phyloP scores from a whole-genome alignment of 352 stramenopile species.

The Pythium periplocum region DNA sequence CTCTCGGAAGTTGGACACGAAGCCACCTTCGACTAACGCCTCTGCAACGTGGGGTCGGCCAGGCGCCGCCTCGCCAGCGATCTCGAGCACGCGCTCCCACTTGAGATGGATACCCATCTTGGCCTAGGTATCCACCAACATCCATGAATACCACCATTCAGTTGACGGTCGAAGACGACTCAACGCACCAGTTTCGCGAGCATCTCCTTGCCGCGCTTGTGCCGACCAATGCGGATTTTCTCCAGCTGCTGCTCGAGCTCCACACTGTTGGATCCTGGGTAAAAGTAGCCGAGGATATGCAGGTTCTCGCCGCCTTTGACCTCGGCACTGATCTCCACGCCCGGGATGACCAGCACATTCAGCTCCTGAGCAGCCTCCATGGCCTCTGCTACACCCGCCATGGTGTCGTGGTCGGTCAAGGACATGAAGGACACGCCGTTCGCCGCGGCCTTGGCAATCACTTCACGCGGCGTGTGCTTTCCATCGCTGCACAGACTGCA shows the following conservation, averaged over 20 bases:
- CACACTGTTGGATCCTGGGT: conserved; percentile 65
- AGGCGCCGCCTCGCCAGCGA: conserved; percentile 76
- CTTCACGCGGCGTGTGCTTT: conserved; percentile 65
- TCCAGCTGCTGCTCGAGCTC: conserved; percentile 69
- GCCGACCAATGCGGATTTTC: conserved; percentile 71
- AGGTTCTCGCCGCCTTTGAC: conserved; percentile 80
- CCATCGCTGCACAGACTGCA: conserved; percentile 75
- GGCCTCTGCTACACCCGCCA: conserved; percentile 72
- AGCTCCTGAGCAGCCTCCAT: conserved; percentile 58
- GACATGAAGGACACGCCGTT: conserved; percentile 83
- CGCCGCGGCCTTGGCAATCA: conserved; percentile 68
- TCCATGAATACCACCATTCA: no score
- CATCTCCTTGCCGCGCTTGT: conserved; percentile 82
- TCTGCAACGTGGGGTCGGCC: conserved; percentile 75
- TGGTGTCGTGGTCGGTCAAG: conserved; percentile 84
- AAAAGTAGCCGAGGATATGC: conserved; percentile 85
- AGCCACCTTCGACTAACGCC: conserved; percentile 67
- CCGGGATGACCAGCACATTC: conserved; percentile 69
- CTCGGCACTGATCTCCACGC: conserved; percentile 84
- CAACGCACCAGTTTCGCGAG: conserved; percentile 67
- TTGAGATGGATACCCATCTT: conserved; percentile 75
- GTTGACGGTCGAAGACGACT: no score
- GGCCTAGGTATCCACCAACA: conserved; percentile 29
- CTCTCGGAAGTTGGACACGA: conserved; percentile 74
- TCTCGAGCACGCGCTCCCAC: conserved; percentile 77